Evolutionary conservation across 2,329 filamentous ascomycete species (phyloP), one percentile per base, ranked within the genome.

Genomic region (Neoarthrinium moseri): DNA sequence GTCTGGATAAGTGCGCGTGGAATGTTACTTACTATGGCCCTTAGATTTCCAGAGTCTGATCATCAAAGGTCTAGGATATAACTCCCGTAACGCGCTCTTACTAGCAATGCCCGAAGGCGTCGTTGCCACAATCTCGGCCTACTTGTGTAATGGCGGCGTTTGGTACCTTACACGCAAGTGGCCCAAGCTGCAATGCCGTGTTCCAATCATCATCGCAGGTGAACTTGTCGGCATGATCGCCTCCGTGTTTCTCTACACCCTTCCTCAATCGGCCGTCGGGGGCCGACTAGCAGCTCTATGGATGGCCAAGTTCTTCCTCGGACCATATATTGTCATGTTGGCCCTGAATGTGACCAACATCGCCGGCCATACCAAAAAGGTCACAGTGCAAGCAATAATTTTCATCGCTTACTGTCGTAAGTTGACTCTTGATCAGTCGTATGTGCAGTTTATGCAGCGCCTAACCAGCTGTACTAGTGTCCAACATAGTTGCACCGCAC

Each of bases 401-500:
- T 84, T 81, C 64, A 67, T 84, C 8, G 79, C 78, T 0, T 78
- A 78, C 46, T 83, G 79, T 53, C 71, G 76, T 2, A 81, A 44
- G 46, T 36, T 36, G 18, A 17, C 6, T 30, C 15, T 26, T 18
- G 11, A 6, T 20, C 13, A 12, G 21, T 22, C 13, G 7, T 10
- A 6, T 15, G 3, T 5, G 11, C 4, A 27, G 5, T 18, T 4
- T 5, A 12, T 40, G n/a, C n/a, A n/a, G n/a, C n/a, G n/a, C 6
- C 38, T 41, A 8, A 41, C 17, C 11, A 6, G 15, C 13, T 11
- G 26, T 15, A 5, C 22, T 12, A 41, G 38, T 41, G n/a, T 41
- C 80, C 5, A 84, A 84, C 53, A 81, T 84, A 32, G 74, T 72
- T 4, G 77, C 80, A 0, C 82, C 82, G 0, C 83, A 84, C 60